phyloP scores from a whole-genome alignment of 257 asterid species.

The Leptodermis oblonga region DNA sequence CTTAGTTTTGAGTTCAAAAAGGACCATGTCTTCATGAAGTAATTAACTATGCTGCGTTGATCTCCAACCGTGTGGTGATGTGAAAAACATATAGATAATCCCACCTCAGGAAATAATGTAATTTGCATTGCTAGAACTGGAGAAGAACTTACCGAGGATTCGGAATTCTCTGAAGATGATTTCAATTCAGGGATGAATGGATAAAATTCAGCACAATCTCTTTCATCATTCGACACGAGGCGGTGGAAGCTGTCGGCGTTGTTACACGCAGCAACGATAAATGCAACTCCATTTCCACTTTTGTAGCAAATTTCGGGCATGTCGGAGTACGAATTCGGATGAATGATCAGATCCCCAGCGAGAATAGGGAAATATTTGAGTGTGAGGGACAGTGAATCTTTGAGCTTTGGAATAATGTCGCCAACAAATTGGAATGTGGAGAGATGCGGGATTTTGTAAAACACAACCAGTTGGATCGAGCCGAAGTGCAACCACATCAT shows the following conservation, averaged over 20 bases:
- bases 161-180: neutral
- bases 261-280: neutral
- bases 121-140: neutral
- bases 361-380: neutral
- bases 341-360: neutral
- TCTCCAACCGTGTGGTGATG: neutral
- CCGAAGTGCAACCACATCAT: neutral
- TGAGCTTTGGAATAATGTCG: neutral
- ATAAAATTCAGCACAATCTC: neutral
- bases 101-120: neutral
- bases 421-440: neutral
- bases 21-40: neutral
- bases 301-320: neutral
- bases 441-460: neutral
- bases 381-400: neutral
- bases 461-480: neutral
- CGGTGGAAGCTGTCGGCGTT: neutral
- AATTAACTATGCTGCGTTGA: neutral
- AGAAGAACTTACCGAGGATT: neutral
- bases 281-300: conserved; percentile 16
- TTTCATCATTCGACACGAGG: neutral
- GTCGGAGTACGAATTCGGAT: neutral
- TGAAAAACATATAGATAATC: neutral
- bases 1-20: neutral
- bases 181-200: neutral